Conservation (phyloP, 371 early-diverging fungal genomes). For the Thermomucor indicae-seudaticae region DNA sequence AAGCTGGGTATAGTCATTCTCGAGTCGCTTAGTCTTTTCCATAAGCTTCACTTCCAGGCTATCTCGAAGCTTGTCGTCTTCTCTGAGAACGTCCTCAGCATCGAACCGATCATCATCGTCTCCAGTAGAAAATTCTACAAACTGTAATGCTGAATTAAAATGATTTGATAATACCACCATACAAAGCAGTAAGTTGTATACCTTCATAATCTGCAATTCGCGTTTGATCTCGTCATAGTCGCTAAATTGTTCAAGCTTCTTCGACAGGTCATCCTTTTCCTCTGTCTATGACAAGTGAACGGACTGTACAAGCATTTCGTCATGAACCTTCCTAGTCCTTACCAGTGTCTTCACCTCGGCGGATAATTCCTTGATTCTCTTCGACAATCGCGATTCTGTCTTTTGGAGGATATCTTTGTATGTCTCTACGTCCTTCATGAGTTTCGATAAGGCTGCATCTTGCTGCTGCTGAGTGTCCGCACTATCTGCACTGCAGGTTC, state of each 20-base stretch:
- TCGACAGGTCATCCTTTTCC: constrained; percentile 49
- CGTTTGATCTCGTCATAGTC: constrained; percentile 86
- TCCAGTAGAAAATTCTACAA: constrained; percentile 46
- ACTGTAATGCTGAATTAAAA: constrained; percentile 14
- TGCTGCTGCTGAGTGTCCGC: constrained; percentile 12
- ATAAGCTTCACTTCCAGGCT: constrained; percentile 71
- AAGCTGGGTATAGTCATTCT: constrained; percentile 68
- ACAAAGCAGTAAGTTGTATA: constrained; percentile 9
- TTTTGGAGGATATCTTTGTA: constrained; percentile 43
- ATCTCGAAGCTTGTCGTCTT: constrained; percentile 21
- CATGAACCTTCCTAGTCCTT: constrained; percentile 13
- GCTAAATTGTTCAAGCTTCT: constrained; percentile 46
- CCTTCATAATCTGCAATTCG: constrained; percentile 84
- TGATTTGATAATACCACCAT: not conserved
- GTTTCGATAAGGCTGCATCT: constrained; percentile 42
- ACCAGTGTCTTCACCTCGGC: constrained; percentile 34
- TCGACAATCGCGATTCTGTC: constrained; percentile 37
- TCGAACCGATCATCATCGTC: constrained; percentile 35
- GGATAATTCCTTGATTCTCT: constrained; percentile 50
- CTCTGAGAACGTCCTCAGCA: constrained; percentile 33
- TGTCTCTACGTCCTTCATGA: constrained; percentile 54
- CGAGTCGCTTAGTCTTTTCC: constrained; percentile 80
- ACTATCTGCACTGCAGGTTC: not conserved
- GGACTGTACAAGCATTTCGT: not conserved
- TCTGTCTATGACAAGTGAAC: constrained; percentile 24